Conservation (phyloP, 345 rosid genomes). For the Eucalyptus tenuipes region DNA sequence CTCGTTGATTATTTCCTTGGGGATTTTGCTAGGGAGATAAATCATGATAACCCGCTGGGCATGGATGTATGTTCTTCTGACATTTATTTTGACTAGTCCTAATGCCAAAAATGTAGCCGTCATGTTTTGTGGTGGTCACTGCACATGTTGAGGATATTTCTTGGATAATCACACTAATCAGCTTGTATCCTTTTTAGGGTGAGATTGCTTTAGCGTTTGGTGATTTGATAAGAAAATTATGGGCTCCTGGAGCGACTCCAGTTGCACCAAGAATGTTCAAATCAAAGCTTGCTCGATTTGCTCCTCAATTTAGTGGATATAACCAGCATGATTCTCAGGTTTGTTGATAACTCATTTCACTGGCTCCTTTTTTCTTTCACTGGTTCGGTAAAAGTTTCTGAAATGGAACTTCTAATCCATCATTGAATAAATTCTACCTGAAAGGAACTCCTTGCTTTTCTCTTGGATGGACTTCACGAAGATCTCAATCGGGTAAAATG, state of each 20-base stretch:
- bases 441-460: slow-evolving; percentile 91
- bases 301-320: slow-evolving; percentile 91
- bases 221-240: slow-evolving; percentile 75
- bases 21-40: slow-evolving; percentile 82
- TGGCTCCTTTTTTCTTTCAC: not conserved
- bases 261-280: slow-evolving; percentile 85
- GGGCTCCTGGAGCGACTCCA: slow-evolving; percentile 90
- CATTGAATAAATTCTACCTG: slow-evolving; percentile 3
- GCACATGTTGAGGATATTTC: not conserved
- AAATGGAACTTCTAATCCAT: not conserved
- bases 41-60: slow-evolving; percentile 80
- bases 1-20: slow-evolving; percentile 93
- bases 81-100: not conserved
- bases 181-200: slow-evolving; percentile 41
- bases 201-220: slow-evolving; percentile 96
- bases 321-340: slow-evolving; percentile 99
- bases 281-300: slow-evolving; percentile 91
- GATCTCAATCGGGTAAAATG: slow-evolving; percentile 90
- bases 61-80: slow-evolving; percentile 57
- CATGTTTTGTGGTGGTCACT: not conserved
- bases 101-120: not conserved
- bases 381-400: not conserved
- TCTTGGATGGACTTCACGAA: slow-evolving; percentile 97
- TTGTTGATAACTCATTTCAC: not conserved
- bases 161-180: not conserved